Conservation (phyloP, 164 flowering plant genomes). For the Vitis rupestris region DNA sequence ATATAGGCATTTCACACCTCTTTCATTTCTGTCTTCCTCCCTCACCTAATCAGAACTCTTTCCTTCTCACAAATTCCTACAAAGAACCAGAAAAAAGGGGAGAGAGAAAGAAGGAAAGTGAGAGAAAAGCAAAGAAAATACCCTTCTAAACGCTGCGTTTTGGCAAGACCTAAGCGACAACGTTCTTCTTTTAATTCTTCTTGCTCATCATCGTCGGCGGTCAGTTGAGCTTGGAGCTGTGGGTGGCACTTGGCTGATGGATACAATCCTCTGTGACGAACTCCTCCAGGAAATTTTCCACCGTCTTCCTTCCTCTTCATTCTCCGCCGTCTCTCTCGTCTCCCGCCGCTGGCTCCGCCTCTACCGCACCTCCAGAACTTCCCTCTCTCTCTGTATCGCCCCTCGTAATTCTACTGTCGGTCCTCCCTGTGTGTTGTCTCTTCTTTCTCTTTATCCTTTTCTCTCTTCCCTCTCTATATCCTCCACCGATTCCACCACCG, state of each 20-base stretch:
- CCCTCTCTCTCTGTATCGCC: conserved; percentile 45
- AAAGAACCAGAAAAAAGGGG: no score
- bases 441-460: conserved; percentile 51
- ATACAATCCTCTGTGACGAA: conserved; percentile 61
- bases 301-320: conserved; percentile 37
- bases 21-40: no score
- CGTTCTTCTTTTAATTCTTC: no score
- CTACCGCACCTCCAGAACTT: conserved; percentile 50
- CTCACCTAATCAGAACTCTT: no score
- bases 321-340: conserved; percentile 50
- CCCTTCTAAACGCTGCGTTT: no score
- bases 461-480: conserved; percentile 29
- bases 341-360: conserved; percentile 77
- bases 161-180: no score
- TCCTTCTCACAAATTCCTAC: no score
- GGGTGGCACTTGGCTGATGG: conserved; percentile 34
- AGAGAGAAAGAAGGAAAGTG: no score
- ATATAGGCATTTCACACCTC: no score
- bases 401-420: conserved; percentile 10
- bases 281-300: conserved; percentile 71
- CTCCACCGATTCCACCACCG: not conserved
- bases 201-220: no score
- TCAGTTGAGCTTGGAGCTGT: not conserved
- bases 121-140: no score
- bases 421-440: conserved; percentile 29